A percentile compares a stretch with the other conserved stretches of the same genome.
Evolutionary conservation across 1,284 basidiomycete genomes (phyloP).

Genomic region (Microbotryum silenes-acaulis): DNA sequence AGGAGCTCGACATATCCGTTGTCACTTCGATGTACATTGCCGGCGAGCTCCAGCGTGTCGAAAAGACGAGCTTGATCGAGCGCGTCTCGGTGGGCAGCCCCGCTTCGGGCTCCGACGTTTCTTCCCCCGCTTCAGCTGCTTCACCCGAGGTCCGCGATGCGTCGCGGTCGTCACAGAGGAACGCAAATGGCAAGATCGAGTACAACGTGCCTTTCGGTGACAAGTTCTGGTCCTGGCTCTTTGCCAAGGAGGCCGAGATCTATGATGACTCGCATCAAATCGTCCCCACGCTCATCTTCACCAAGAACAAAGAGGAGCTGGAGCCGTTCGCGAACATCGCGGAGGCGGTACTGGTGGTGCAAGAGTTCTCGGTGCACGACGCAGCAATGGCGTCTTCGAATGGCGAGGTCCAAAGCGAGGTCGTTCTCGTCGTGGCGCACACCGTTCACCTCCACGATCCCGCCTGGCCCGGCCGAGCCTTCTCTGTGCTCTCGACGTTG

Average conservation of each 20-base stretch:
- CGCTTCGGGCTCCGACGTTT: not conserved
- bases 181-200: not conserved
- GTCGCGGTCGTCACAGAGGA: not conserved
- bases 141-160: not conserved
- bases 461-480: constrained; percentile 4
- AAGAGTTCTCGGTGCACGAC: constrained; percentile 41
- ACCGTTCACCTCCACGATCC: constrained; percentile 35
- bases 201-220: constrained; percentile 38
- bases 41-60: not conserved
- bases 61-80: not conserved
- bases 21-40: constrained; percentile 39
- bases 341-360: constrained; percentile 39
- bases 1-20: constrained; percentile 17
- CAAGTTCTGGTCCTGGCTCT: constrained; percentile 40
- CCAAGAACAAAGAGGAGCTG: constrained; percentile 39
- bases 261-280: not conserved
- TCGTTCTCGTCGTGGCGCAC: constrained; percentile 42
- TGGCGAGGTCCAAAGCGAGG: constrained; percentile 40
- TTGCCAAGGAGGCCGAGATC: constrained; percentile 3
- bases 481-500: constrained; percentile 15
- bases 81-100: not conserved
- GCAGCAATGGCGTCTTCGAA: constrained; percentile 27
- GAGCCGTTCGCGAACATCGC: constrained; percentile 39
- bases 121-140: not conserved
- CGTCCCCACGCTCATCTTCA: constrained; percentile 22